Evolutionary conservation across 345 rosid genomes (phyloP).

Genomic region (Populus euphratica): DNA sequence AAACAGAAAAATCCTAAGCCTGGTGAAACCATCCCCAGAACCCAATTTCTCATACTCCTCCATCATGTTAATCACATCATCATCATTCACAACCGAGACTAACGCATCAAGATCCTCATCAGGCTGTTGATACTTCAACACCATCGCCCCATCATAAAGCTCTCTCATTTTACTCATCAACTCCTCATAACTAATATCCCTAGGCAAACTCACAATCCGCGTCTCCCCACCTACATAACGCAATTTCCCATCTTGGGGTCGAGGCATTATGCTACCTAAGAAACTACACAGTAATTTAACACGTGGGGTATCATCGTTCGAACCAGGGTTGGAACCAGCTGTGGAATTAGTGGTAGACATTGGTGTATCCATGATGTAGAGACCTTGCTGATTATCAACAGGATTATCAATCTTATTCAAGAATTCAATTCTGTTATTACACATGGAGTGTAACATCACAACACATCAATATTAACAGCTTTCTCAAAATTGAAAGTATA

Average conservation of each 20-base stretch:
- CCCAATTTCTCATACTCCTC: slow-evolving; percentile 96
- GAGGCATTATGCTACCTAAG: slow-evolving; percentile 84
- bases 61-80: slow-evolving; percentile 93
- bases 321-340: slow-evolving; percentile 32
- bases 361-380: slow-evolving; percentile 52
- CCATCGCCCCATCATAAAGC: slow-evolving; percentile 68
- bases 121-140: slow-evolving; percentile 93
- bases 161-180: slow-evolving; percentile 82
- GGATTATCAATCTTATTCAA: slow-evolving; percentile 20
- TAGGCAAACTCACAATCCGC: slow-evolving; percentile 64
- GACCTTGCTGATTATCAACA: slow-evolving; percentile 23
- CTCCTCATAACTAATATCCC: slow-evolving; percentile 72
- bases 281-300: slow-evolving; percentile 90
- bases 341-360: slow-evolving; percentile 34
- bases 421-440: slow-evolving; percentile 41
- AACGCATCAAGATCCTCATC: slow-evolving; percentile 99
- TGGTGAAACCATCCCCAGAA: slow-evolving; percentile 81
- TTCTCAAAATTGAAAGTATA: slow-evolving; percentile 19
- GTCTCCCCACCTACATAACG: slow-evolving; percentile 98
- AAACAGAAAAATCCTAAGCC: slow-evolving; percentile 90
- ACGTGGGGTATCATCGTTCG: slow-evolving; percentile 65
- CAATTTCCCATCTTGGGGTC: slow-evolving; percentile 93
- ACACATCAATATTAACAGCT: slow-evolving; percentile 12
- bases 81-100: slow-evolving; percentile 92
- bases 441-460: slow-evolving; percentile 40